phyloP scores from a whole-genome alignment of 495 filamentous ascomycete species.

The Lasiosphaeria miniovina region DNA sequence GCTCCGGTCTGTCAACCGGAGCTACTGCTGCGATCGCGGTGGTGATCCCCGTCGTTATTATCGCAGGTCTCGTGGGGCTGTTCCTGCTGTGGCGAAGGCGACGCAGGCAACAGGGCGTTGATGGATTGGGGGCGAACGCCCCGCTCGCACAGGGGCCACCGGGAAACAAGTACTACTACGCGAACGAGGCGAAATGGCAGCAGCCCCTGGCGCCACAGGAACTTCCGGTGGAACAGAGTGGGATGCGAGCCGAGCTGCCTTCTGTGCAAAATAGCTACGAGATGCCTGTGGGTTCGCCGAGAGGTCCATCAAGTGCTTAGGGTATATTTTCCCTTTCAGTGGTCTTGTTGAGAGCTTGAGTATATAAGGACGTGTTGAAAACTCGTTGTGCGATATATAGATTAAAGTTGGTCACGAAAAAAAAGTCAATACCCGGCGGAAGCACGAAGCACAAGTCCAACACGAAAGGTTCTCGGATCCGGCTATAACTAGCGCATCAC shows the following conservation, averaged over 20 bases:
- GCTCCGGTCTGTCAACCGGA: conserved; percentile 16
- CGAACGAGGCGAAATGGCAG: neutral
- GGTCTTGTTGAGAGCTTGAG: no score
- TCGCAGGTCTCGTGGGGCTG: conserved; percentile 13
- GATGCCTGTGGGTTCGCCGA: no score
- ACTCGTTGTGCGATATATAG: no score
- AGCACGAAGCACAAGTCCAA: no score
- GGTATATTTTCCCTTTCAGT: no score
- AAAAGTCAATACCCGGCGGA: no score
- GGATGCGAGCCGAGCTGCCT: neutral
- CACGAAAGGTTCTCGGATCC: no score
- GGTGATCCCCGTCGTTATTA: conserved; percentile 19
- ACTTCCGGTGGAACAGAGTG: neutral
- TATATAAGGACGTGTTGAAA: no score
- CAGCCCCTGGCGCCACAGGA: neutral
- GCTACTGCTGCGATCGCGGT: conserved; percentile 21
- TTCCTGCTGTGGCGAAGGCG: conserved; percentile 25
- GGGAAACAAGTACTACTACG: conserved; percentile 1
- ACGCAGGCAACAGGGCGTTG: neutral
- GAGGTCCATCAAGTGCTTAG: no score
- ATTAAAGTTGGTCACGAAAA: no score
- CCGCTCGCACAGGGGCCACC: neutral
- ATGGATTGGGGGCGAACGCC: neutral
- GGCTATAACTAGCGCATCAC: no score
- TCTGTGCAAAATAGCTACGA: no score